Conservation (phyloP, 1,284 basidiomycete species). For the Ustilago loliicola region DNA sequence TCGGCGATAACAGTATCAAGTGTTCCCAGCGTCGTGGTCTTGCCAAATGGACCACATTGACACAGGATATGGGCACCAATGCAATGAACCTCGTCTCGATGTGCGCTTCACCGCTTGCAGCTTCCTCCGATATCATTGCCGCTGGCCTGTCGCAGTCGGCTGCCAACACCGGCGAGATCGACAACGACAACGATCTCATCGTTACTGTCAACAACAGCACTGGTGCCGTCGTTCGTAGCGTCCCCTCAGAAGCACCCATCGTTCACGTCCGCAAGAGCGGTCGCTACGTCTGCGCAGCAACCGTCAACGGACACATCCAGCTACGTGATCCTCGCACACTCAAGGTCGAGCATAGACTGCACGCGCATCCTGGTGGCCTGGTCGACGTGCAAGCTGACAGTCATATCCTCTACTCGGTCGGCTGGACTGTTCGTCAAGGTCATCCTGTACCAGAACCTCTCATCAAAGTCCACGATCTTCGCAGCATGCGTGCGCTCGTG, state of each 20-base stretch:
- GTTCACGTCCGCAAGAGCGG: constrained; percentile 61
- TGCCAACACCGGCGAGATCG: constrained; percentile 45
- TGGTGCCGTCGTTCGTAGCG: constrained; percentile 59
- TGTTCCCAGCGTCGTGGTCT: constrained; percentile 71
- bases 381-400: constrained; percentile 68
- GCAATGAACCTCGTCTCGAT: constrained; percentile 61
- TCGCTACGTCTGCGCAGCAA: constrained; percentile 58
- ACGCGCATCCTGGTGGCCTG: constrained; percentile 69
- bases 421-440: constrained; percentile 75
- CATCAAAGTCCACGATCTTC: constrained; percentile 91
- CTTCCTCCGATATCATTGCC: constrained; percentile 64
- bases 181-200: constrained; percentile 56
- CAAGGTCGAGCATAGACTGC: constrained; percentile 61
- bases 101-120: constrained; percentile 62
- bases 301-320: constrained; percentile 65
- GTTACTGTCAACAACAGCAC: constrained; percentile 62
- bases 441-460: constrained; percentile 90
- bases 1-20: constrained; percentile 70
- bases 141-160: constrained; percentile 57
- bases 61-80: constrained; percentile 39
- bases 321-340: constrained; percentile 67
- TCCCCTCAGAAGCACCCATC: constrained; percentile 62
- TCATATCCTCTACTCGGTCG: constrained; percentile 66
- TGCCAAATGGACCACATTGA: constrained; percentile 66
- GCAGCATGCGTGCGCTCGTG: constrained; percentile 82